phyloP scores from a whole-genome alignment of 495 filamentous ascomycete species.

The Tuber aestivum region DNA sequence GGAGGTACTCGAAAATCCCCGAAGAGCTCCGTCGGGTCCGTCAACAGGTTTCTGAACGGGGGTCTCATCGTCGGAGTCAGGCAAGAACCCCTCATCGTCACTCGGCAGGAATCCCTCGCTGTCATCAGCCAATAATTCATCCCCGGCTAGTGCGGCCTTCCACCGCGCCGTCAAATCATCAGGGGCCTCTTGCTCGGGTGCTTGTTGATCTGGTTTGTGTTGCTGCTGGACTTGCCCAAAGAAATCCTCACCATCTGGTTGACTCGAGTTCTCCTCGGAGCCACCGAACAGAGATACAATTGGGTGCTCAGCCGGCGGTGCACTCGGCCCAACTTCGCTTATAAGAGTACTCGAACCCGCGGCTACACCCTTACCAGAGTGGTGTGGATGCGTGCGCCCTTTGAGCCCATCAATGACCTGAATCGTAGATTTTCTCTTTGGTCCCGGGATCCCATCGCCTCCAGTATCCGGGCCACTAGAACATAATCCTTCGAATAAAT shows the following conservation, averaged over 20 bases:
- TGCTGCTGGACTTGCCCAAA: slow-evolving; percentile 48
- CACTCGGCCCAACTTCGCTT: too few relatives aligned
- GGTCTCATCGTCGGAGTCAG: slow-evolving; percentile 51
- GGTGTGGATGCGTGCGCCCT: too few relatives aligned
- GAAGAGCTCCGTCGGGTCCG: slow-evolving; percentile 38
- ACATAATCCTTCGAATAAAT: too few relatives aligned
- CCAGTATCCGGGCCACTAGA: too few relatives aligned
- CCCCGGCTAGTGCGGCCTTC: slow-evolving; percentile 72
- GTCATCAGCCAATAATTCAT: slow-evolving; percentile 67
- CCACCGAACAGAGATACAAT: slow-evolving; percentile 33
- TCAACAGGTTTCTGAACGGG: slow-evolving; percentile 23
- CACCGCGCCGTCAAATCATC: slow-evolving; percentile 72
- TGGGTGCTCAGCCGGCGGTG: too few relatives aligned
- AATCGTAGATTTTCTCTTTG: too few relatives aligned
- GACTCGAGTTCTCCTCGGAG: slow-evolving; percentile 43
- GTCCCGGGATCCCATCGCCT: too few relatives aligned
- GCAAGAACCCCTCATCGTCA: slow-evolving; percentile 68
- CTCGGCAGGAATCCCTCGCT: slow-evolving; percentile 60
- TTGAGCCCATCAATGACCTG: too few relatives aligned
- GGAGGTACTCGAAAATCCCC: slow-evolving; percentile 43
- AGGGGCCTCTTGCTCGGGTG: slow-evolving; percentile 18
- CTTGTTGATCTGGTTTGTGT: neutral
- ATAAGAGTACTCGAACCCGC: too few relatives aligned
- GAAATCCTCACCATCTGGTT: slow-evolving; percentile 46
- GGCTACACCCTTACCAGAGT: too few relatives aligned